Percentiles rank a stretch among this genome's conserved stretches.
Conservation (phyloP, 306 rosid genomes). For the Cicer yamashitae region DNA sequence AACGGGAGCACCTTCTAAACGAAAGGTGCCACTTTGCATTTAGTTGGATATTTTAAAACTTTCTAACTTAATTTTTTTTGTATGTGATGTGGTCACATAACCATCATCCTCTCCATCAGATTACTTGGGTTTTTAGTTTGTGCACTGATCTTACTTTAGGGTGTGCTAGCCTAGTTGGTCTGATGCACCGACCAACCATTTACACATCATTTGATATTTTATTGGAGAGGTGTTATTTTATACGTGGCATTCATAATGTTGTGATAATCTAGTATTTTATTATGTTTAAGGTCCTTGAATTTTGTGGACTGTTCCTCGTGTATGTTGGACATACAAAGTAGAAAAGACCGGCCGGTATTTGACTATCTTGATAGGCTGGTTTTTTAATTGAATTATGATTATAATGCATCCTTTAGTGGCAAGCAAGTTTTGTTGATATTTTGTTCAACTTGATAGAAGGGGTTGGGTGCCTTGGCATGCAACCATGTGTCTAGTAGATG, state of each 20-base stretch:
- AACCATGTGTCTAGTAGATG: neutral
- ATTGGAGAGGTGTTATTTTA: constrained; percentile 34
- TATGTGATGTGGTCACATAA: constrained; percentile 29
- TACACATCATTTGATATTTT: neutral
- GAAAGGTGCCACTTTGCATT: constrained; percentile 72
- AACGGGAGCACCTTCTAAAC: constrained; percentile 80
- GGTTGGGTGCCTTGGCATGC: constrained; percentile 1
- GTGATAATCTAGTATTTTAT: constrained; percentile 18
- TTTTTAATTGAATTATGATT: constrained; percentile 22
- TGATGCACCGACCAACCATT: constrained; percentile 4
- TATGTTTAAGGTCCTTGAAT: neutral
- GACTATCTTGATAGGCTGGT: neutral
- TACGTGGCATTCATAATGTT: constrained; percentile 12
- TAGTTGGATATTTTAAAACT: constrained; percentile 7
- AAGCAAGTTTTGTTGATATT: constrained; percentile 27
- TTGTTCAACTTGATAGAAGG: constrained; percentile 1
- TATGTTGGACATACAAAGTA: constrained; percentile 19
- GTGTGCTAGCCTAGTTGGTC: constrained; percentile 32
- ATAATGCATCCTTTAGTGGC: constrained; percentile 20
- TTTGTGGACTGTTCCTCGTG: constrained; percentile 20
- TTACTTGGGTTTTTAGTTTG: constrained; percentile 37
- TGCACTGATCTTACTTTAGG: neutral
- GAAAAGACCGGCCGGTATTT: constrained; percentile 1
- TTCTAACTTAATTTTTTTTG: constrained; percentile 23
- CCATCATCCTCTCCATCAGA: neutral